These are phyloP conservation scores for Fagopyrum homotropicum DNA, from an alignment of 148 eudicot species.

Conservation along the genomic window DNA sequence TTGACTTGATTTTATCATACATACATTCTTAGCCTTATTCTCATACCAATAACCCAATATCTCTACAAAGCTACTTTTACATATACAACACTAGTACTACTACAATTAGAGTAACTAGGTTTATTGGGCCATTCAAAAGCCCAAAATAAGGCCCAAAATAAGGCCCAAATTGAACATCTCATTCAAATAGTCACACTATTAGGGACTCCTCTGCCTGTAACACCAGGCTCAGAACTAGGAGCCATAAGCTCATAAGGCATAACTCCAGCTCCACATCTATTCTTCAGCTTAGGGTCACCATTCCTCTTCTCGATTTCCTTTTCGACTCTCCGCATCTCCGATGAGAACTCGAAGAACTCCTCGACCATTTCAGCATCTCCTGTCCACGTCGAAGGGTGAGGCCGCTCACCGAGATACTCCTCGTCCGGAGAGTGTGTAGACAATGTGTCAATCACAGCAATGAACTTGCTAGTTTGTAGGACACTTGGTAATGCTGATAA, in stretches of 20 bases:
- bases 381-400: conserved; percentile 66
- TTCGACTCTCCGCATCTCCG: conserved; percentile 61
- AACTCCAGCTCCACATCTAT: conserved; percentile 93
- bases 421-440: conserved; percentile 96
- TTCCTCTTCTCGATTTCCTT: conserved; percentile 75
- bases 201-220: conserved; percentile 92
- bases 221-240: conserved; percentile 87
- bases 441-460: conserved; percentile 86
- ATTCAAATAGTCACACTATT: conserved; percentile 83
- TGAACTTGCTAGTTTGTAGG: conserved; percentile 78
- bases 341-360: conserved; percentile 62
- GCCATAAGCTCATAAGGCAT: conserved; percentile 86
- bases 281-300: conserved; percentile 44
- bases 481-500: conserved; percentile 63
- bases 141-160: background rate
- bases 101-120: background rate
- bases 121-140: background rate
- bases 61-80: background rate
- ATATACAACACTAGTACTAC: background rate
- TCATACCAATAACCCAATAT: background rate
- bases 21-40: background rate
- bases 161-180: background rate
- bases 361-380: conserved; percentile 69
- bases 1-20: background rate
- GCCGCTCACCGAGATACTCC: conserved; percentile 86